Evolutionary conservation across 176 grass and related monocot genomes (phyloP), one percentile per base, ranked within the genome.

Genomic region (Pharus latifolius): DNA sequence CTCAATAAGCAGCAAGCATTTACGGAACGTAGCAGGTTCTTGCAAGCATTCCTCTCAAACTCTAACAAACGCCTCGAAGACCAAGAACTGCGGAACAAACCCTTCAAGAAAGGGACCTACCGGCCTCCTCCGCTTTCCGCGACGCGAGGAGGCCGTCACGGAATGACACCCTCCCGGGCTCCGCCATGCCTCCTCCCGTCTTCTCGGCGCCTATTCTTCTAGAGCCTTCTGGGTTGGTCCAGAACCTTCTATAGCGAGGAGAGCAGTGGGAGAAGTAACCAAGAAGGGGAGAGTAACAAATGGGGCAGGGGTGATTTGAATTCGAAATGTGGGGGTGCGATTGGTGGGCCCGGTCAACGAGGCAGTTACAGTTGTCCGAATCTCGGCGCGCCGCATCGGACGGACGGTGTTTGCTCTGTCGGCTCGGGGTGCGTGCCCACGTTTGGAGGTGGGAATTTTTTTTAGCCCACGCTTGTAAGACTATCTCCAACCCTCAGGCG

Each of bases 81-180:
- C n/a, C 31, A 12, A 26, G 29, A 35, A 25, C 31, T 7, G 43
- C 60, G 27, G 50, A 24, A 4, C 50, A 29, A 50, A 54, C 48
- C 17, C 69, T 30, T 15, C 50, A 7, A 41, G 71, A 33, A 10
- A 40, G 3, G 4, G 70, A 69, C 54, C 42, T 65, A 96, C 89
- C 88, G 42, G 88, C 80, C 77, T 96, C 93, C 83, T 96, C 89
- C 29, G 86, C 78, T 58, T 92, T 96, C 52, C 56, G 82, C 32
- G 86, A 82, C 2, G 78, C 65, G 42, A 96, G 74, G 33, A 88
- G 83, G 18, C 89, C 88, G 63, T 80, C 77, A n/a, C 83, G 80
- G 66, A 96, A 92, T 12, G 86, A 96, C 23, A 89, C 44, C 69
- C 85, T 69, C 18, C 17, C 67, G 7, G 74, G 48, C 69, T 92